Evolutionary conservation across 148 eudicot genomes (phyloP).

Genomic region (Amaranthus cruentus): DNA sequence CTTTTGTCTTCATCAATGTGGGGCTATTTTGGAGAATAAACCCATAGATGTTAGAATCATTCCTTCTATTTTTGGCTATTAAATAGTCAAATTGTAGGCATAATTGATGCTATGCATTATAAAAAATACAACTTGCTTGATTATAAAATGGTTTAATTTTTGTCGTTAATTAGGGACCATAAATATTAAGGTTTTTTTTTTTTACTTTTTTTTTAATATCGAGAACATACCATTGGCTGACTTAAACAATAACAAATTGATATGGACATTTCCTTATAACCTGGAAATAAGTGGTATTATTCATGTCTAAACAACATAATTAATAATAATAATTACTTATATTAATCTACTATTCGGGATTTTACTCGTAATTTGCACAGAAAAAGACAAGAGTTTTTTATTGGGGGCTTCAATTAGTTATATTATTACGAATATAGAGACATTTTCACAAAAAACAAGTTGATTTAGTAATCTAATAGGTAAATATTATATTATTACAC

Average conservation of each 20-base stretch:
- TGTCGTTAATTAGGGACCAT: not conserved
- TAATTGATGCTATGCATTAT: not conserved
- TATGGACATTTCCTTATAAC: slow-evolving; percentile 16
- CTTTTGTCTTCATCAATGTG: too few species aligned
- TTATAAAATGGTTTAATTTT: not conserved
- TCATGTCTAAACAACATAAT: not conserved
- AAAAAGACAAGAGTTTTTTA: not conserved
- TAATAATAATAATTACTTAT: not conserved
- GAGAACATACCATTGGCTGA: too few species aligned
- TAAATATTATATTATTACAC: not conserved
- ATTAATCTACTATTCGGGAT: not conserved
- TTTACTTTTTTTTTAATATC: too few species aligned
- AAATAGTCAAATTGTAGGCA: not conserved
- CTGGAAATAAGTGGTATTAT: not conserved
- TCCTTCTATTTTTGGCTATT: not conserved
- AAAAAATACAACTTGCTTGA: slow-evolving; percentile 8
- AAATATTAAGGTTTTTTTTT: not conserved
- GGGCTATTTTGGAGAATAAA: not conserved
- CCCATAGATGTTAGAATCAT: not conserved
- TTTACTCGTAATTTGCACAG: not conserved
- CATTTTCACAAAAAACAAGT: not conserved
- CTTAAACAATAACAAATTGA: not conserved
- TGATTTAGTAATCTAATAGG: not conserved
- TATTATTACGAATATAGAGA: not conserved
- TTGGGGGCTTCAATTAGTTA: not conserved